These are phyloP conservation scores for Colletotrichum brevisporum DNA, from an alignment of 2,329 filamentous ascomycete species.

Conservation along the genomic window DNA sequence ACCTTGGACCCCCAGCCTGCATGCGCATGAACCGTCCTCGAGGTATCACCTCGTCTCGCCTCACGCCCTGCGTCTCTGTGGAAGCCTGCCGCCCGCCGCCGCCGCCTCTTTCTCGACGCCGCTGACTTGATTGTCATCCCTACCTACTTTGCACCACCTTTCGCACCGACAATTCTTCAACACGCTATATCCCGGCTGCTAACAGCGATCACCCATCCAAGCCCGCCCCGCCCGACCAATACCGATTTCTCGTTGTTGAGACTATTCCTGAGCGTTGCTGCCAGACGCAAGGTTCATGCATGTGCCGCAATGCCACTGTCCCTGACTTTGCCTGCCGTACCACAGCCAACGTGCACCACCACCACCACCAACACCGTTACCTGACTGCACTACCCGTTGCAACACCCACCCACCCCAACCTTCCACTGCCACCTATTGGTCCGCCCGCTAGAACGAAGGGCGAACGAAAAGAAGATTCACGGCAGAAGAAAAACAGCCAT, in stretches of 20 bases:
- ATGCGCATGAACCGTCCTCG: slow-evolving; percentile 35
- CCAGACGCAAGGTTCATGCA: slow-evolving; percentile 40
- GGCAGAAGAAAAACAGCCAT: not conserved
- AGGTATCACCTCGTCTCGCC: slow-evolving; percentile 35
- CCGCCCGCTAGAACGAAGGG: not conserved
- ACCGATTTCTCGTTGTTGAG: slow-evolving; percentile 19
- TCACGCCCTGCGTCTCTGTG: slow-evolving; percentile 33
- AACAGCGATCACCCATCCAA: slow-evolving; percentile 31
- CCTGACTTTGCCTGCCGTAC: slow-evolving; percentile 34
- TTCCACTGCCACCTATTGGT: no score
- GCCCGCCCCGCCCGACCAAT: slow-evolving; percentile 30
- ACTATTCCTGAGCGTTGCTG: slow-evolving; percentile 31
- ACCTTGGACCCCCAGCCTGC: slow-evolving; percentile 32
- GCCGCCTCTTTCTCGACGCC: slow-evolving; percentile 21
- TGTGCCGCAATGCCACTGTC: slow-evolving; percentile 40
- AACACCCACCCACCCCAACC: not conserved
- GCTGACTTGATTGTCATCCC: slow-evolving; percentile 22
- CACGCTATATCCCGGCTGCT: slow-evolving; percentile 27
- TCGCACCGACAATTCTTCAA: slow-evolving; percentile 39
- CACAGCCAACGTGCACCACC: slow-evolving; percentile 31
- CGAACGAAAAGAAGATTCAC: slow-evolving; percentile 31
- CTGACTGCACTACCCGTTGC: slow-evolving; percentile 41
- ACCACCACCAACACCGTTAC: slow-evolving; percentile 3
- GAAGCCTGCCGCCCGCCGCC: slow-evolving; percentile 8
- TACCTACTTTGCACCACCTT: slow-evolving; percentile 20